Base-by-base conservation (phyloP, 129 eudicot genomes). In the Flaveria brownii region DNA sequence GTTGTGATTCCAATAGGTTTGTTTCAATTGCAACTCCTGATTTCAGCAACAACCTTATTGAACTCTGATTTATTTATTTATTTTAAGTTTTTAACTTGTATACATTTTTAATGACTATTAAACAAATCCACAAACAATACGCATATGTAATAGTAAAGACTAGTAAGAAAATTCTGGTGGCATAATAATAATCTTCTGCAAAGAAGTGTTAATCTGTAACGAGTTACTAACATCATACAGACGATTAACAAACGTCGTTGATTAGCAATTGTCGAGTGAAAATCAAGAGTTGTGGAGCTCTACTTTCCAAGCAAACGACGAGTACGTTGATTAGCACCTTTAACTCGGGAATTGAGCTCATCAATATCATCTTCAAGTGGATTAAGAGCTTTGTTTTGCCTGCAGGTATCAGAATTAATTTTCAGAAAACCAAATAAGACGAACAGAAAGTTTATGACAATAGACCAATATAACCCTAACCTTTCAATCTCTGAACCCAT, bases 401-500 rank as follows among this genome's bases (percentile, higher is more conserved):
- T 90, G 90, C 72, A 86, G 41, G 63, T 13, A 65, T 28, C 68
- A 57, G 16, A 73, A 22, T 14, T 17, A 25, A 5, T 28, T 17
- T 55, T 67, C 5, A 66, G 41, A 12, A 73, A 63, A 25, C 17
- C n/a, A 73, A 64, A 23, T 52, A 64, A 56, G 16, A 52, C 30
- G 16, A 72, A 73, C 15, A 46, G 46, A 57, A 43, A 55, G 56
- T 71, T 42, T 14, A 25, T 41, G 13, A n/a, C 43, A 8, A 33
- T 17, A 2, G 16, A 64, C 10, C 7, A 15, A 42, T 46, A 39
- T 18, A 51, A 69, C 50, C 11, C 74, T 16, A 42, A 93, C 98
- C 93, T 87, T 64, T 91, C 97, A 71, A 93, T 91, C 78, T 93
- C 98, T 7, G 97, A 85, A 28, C 98, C 98, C 98, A 93, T 93